Evolutionary conservation across 2,329 filamentous ascomycete genomes (phyloP).

Genomic region (Aspergillus texensis): DNA sequence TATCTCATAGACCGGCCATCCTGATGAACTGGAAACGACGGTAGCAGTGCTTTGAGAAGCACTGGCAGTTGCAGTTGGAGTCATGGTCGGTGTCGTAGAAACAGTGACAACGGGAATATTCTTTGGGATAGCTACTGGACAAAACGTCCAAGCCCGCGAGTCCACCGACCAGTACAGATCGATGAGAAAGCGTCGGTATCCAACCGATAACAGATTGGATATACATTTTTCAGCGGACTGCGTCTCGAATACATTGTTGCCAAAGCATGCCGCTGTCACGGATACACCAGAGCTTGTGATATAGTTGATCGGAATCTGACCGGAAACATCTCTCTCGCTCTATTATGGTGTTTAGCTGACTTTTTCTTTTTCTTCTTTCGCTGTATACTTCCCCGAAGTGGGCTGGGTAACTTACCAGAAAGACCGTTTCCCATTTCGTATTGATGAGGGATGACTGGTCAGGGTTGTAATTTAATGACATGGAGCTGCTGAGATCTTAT

Average conservation of each 20-base stretch:
- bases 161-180: slow-evolving; percentile 67
- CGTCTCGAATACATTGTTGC: slow-evolving; percentile 55
- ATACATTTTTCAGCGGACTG: slow-evolving; percentile 57
- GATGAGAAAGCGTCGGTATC: slow-evolving; percentile 60
- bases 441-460: slow-evolving; percentile 36
- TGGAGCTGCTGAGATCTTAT: slow-evolving; percentile 26
- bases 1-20: slow-evolving; percentile 46
- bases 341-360: slow-evolving; percentile 31
- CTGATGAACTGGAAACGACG: slow-evolving; percentile 25
- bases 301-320: slow-evolving; percentile 64
- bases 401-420: slow-evolving; percentile 35
- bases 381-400: not conserved
- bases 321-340: slow-evolving; percentile 65
- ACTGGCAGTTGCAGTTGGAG: slow-evolving; percentile 25
- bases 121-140: slow-evolving; percentile 58
- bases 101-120: slow-evolving; percentile 24
- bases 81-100: slow-evolving; percentile 20
- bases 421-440: slow-evolving; percentile 42
- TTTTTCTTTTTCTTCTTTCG: not conserved
- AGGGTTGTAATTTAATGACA: slow-evolving; percentile 48
- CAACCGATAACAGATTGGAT: slow-evolving; percentile 64
- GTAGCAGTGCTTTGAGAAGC: slow-evolving; percentile 26
- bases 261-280: slow-evolving; percentile 62
- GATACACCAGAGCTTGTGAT: slow-evolving; percentile 61
- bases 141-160: slow-evolving; percentile 60